Conservation (phyloP, 768 basidiomycete genomes). For the Tricholomella constricta region DNA sequence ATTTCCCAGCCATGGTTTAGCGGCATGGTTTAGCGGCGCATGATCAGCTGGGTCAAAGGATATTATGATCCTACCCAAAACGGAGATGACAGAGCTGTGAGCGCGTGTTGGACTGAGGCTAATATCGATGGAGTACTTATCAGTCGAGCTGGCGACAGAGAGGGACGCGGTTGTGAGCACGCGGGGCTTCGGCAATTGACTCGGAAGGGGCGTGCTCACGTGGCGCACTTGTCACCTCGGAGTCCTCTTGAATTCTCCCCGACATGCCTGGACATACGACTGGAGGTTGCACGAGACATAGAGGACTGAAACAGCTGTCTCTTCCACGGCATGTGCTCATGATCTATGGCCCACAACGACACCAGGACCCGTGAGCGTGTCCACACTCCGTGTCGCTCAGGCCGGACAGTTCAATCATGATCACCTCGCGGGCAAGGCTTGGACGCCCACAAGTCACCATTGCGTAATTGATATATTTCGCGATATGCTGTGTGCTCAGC, state of each 20-base stretch:
- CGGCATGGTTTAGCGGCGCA: background rate
- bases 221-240: background rate
- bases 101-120: constrained; percentile 6
- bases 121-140: constrained; percentile 8
- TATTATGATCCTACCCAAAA: background rate
- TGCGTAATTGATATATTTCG: no score
- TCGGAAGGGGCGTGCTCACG: background rate
- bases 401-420: no score
- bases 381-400: no score
- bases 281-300: background rate
- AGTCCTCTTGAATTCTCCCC: background rate
- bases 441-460: no score
- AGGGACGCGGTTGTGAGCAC: constrained; percentile 4
- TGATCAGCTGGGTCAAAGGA: constrained; percentile 2
- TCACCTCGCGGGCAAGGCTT: no score
- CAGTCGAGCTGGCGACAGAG: constrained; percentile 3
- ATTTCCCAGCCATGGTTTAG: no score
- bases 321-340: no score
- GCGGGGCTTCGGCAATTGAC: constrained; percentile 10
- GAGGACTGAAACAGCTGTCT: background rate
- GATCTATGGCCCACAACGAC: no score
- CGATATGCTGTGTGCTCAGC: no score
- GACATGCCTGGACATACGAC: background rate
- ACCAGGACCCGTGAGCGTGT: no score
- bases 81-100: background rate